These are phyloP conservation scores for Akanthomyces lecanii DNA, from an alignment of 2,329 filamentous ascomycete genomes.

Conservation along the genomic window DNA sequence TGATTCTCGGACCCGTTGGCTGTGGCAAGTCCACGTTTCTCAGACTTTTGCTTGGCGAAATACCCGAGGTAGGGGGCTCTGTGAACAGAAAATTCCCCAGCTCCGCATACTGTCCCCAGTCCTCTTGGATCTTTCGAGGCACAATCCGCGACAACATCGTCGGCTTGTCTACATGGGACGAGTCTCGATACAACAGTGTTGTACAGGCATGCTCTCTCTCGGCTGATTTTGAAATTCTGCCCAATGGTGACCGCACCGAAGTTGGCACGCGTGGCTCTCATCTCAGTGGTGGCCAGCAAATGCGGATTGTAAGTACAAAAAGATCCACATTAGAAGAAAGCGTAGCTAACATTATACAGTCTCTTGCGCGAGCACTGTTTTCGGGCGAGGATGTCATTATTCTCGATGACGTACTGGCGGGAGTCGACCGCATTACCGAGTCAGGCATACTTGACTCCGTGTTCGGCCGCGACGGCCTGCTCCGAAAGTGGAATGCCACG, in stretches of 20 bases:
- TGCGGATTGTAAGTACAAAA: slow-evolving; percentile 22
- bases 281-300: slow-evolving; percentile 27
- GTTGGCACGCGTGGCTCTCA: slow-evolving; percentile 24
- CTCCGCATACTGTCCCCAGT: slow-evolving; percentile 25
- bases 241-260: slow-evolving; percentile 23
- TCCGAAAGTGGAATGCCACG: slow-evolving; percentile 23
- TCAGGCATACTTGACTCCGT: slow-evolving; percentile 33
- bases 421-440: slow-evolving; percentile 36
- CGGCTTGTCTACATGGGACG: slow-evolving; percentile 20
- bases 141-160: slow-evolving; percentile 26
- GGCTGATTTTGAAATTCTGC: slow-evolving; percentile 21
- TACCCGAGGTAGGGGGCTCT: slow-evolving; percentile 19
- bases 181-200: slow-evolving; percentile 23
- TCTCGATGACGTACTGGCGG: slow-evolving; percentile 32
- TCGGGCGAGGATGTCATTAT: slow-evolving; percentile 25
- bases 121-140: slow-evolving; percentile 24
- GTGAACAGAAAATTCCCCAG: slow-evolving; percentile 15
- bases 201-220: slow-evolving; percentile 21
- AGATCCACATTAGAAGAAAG: too few relatives aligned
- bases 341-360: slow-evolving; percentile 12
- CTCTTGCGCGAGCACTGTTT: slow-evolving; percentile 26
- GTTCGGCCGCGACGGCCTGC: slow-evolving; percentile 31
- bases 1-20: slow-evolving; percentile 24
- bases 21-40: slow-evolving; percentile 24
- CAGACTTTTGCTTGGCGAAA: slow-evolving; percentile 23